Evolutionary conservation across 345 rosid genomes (phyloP).

Genomic region (Boechera retrofracta): DNA sequence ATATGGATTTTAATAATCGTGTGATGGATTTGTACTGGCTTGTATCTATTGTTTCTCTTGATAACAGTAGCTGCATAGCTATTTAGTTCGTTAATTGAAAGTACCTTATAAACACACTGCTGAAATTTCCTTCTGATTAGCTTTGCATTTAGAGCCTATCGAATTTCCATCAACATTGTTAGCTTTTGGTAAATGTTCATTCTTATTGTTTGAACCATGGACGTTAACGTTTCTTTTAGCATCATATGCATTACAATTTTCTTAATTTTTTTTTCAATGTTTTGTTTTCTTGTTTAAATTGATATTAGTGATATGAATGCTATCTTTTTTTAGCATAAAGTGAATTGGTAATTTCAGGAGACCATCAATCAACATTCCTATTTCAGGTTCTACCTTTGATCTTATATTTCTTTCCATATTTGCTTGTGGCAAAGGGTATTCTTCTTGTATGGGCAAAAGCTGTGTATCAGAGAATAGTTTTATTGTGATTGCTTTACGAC

Average conservation of each 20-base stretch:
- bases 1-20: background rate
- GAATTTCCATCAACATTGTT: background rate
- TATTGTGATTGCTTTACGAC: conserved; percentile 7
- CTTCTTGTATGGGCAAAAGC: background rate
- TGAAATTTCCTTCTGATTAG: background rate
- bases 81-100: background rate
- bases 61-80: background rate
- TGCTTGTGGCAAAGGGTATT: conserved; percentile 10
- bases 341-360: background rate
- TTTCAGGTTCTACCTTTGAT: conserved; percentile 6
- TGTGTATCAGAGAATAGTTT: background rate
- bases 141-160: conserved; percentile 4
- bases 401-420: conserved; percentile 3
- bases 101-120: background rate
- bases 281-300: background rate
- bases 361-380: background rate
- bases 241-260: background rate
- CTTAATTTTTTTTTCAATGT: background rate
- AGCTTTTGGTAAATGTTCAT: background rate
- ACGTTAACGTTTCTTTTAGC: background rate
- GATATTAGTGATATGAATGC: background rate
- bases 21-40: background rate
- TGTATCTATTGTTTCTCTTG: background rate
- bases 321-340: background rate
- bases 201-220: conserved; percentile 7